Base-by-base conservation (phyloP, 306 rosid species). In the Castanopsis chinensis region DNA sequence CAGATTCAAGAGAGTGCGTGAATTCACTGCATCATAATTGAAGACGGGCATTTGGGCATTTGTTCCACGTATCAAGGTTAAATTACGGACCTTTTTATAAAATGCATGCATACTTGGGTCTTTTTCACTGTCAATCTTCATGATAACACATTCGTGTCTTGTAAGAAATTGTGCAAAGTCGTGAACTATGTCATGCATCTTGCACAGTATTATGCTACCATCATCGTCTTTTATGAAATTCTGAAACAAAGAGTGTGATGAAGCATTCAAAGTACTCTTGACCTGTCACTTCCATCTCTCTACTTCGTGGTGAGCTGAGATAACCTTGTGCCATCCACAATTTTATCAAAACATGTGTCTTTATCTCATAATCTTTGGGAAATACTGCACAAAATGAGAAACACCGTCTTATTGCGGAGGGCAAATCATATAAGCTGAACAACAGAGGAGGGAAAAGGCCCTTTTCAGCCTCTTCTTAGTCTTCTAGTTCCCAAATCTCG, bases 311-410 rank as follows among this genome's bases (percentile, higher is more conserved):
- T 7, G 3, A 30, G 14, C 3, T 13, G 12, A 65, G 68, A 23
- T 28, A 76, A 23, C 80, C 80, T 19, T 52, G 80, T 3, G 80
- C 30, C 49, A 76, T 28, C 80, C 73, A 76, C 28, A 45, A 60
- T 30, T 76, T 43, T 3, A 76, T 53, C 52, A 76, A 32, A 28
- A 64, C 74, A 11, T 52, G 49, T 13, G 1, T 19, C 5, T 64
- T 61, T 4, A 65, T 64, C 49, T 12, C 12, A 14, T 28, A 20
- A 35, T 73, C 83, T 21, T 52, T 63, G 1, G 83, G 78, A 23
- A 79, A 79, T 2, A 73, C 28, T 0, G 78, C 78, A 52, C 83
- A 72, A 32, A 72, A 79, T 30, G 55, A 60, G 28, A 79, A 72
- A 53, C 83, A 79, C 32, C 83, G 27, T 33, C 57, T 54, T 21